Base-by-base conservation (phyloP, 805 yeast genomes). In the Blastobotrys robertii region DNA sequence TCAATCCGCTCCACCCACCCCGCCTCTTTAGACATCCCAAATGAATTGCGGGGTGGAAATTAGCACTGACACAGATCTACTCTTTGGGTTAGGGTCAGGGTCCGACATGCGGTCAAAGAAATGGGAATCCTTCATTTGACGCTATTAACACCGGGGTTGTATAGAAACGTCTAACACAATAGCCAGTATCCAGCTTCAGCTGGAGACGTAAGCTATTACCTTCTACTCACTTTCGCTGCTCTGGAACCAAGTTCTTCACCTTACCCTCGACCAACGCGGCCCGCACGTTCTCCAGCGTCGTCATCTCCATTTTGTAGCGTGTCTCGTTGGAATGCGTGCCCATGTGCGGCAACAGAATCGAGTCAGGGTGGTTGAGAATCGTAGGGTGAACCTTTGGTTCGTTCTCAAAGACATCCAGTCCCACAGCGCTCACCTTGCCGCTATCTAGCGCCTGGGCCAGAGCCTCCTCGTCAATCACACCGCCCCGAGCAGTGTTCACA, bases 161-260 rank as follows among this genome's bases (percentile, higher is more conserved):
- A n/a, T n/a, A n/a, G n/a, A n/a, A n/a, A n/a, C n/a, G n/a, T n/a
- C n/a, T n/a, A n/a, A n/a, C n/a, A n/a, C n/a, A n/a, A n/a, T n/a
- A n/a, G n/a, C n/a, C n/a, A n/a, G n/a, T n/a, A n/a, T n/a, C n/a
- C n/a, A n/a, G n/a, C n/a, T n/a, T n/a, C n/a, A n/a, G n/a, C n/a
- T n/a, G n/a, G n/a, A n/a, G n/a, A n/a, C n/a, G n/a, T n/a, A n/a
- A n/a, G n/a, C n/a, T n/a, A n/a, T n/a, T n/a, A n/a, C n/a, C n/a
- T n/a, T n/a, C n/a, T n/a, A 6, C 25, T 19, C 16, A 22, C 14
- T 16, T 3, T 14, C 15, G 30, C 34, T 45, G 53, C 40, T 92
- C 98, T 1, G 96, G 94, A n/a, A 90, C 94, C 35, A 84, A 63
- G 0, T 84, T 67, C 45, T 72, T 60, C 6, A 90, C 84, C 58